Conservation (phyloP, 108 stramenopile species). For the Pelagomonas calceolata region DNA sequence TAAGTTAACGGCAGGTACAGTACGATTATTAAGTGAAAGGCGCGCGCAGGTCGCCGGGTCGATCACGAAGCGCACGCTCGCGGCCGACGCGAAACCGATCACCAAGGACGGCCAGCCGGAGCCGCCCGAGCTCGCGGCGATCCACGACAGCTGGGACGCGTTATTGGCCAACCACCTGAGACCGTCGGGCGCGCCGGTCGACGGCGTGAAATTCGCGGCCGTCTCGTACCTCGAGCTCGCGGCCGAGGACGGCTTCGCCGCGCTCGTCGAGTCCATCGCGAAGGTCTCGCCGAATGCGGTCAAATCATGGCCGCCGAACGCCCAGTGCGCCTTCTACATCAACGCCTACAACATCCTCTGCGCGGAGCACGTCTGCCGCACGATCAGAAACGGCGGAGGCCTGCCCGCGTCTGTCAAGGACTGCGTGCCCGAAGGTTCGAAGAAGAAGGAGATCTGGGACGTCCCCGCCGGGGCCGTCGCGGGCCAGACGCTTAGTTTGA, state of each 20-base stretch:
- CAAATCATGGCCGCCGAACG: background rate
- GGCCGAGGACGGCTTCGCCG: background rate
- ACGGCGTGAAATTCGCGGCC: too few species aligned
- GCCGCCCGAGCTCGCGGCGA: too few species aligned
- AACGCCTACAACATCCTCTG: constrained; percentile 43
- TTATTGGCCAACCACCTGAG: background rate
- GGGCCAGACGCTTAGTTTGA: constrained; percentile 21
- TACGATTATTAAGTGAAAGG: too few species aligned
- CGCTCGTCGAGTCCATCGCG: too few species aligned
- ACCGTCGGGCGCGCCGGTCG: too few species aligned
- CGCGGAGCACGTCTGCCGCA: constrained; percentile 25
- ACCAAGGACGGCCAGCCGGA: too few species aligned
- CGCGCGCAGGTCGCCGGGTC: too few species aligned
- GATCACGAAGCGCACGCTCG: too few species aligned
- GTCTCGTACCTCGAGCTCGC: background rate
- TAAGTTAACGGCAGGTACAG: too few species aligned
- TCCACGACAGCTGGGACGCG: background rate
- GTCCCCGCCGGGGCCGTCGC: constrained; percentile 26
- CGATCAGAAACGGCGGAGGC: too few species aligned
- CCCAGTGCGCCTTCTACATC: constrained; percentile 23
- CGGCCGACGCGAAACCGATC: too few species aligned
- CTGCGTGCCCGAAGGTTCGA: constrained; percentile 4
- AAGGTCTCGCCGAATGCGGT: too few species aligned
- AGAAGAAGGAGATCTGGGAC: constrained; percentile 27
- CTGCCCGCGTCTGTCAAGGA: background rate